Conservation (phyloP, 1,139 yeast species). For the Yamadazyma atlantica region DNA sequence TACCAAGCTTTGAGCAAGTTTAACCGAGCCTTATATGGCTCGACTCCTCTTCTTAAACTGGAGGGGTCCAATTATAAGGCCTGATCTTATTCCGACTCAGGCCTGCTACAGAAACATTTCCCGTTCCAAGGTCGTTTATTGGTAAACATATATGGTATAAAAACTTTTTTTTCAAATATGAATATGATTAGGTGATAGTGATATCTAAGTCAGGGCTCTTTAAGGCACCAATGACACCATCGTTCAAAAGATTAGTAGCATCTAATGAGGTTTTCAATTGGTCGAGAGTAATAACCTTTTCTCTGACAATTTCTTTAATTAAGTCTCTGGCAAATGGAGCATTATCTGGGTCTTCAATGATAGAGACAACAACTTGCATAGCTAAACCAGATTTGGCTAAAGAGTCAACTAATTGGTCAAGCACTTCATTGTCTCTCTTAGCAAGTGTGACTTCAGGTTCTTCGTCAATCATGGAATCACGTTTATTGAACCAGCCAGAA, state of each 20-base stretch:
- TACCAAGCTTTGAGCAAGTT: too few relatives aligned
- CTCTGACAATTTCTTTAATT: conserved; percentile 17
- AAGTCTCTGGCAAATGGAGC: conserved; percentile 22
- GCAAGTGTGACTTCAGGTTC: conserved; percentile 7
- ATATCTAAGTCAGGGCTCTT: conserved; percentile 14
- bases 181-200: too few relatives aligned
- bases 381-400: conserved; percentile 34
- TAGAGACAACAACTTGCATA: conserved; percentile 20
- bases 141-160: too few relatives aligned
- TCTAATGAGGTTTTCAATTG: conserved; percentile 17
- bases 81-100: too few relatives aligned
- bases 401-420: conserved; percentile 25
- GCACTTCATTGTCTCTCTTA: conserved; percentile 25
- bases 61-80: too few relatives aligned
- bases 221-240: conserved; percentile 18
- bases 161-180: too few relatives aligned
- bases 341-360: conserved; percentile 13
- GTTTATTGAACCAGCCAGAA: conserved; percentile 15
- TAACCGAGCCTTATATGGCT: too few relatives aligned
- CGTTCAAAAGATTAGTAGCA: conserved; percentile 16
- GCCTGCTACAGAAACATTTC: too few relatives aligned
- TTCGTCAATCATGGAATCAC: conserved; percentile 10
- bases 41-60: too few relatives aligned
- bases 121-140: too few relatives aligned
- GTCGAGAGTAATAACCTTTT: conserved; percentile 17